phyloP scores from a whole-genome alignment of 2,329 filamentous ascomycete genomes.

The Sporothrix variecibatus region DNA sequence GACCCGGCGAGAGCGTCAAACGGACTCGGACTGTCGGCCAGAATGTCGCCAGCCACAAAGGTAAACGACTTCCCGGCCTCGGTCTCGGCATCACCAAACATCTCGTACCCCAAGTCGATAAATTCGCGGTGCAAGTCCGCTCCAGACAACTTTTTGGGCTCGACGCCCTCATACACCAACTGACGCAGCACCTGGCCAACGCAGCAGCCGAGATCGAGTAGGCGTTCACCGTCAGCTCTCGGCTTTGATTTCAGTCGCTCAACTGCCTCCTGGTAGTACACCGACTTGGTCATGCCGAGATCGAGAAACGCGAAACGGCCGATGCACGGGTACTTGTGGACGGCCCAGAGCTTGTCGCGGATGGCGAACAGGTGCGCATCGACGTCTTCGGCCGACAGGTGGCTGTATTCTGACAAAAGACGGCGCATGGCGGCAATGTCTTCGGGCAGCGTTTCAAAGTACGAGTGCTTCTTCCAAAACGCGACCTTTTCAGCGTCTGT shows the following conservation, averaged over 20 bases:
- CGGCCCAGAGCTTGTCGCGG: conserved; percentile 40
- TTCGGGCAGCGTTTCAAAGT: conserved; percentile 18
- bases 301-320: conserved; percentile 43
- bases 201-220: conserved; percentile 48
- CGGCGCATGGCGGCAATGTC: conserved; percentile 18
- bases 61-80: conserved; percentile 23
- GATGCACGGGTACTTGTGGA: conserved; percentile 43
- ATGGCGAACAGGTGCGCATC: conserved; percentile 30
- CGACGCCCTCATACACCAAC: conserved; percentile 83
- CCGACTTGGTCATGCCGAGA: conserved; percentile 38
- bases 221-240: not conserved
- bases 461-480: conserved; percentile 14
- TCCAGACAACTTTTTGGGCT: conserved; percentile 61
- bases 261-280: conserved; percentile 36
- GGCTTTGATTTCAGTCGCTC: conserved; percentile 29
- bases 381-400: conserved; percentile 30
- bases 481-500: not conserved
- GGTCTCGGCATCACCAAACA: conserved; percentile 36
- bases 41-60: conserved; percentile 36
- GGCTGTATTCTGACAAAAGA: conserved; percentile 33
- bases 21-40: conserved; percentile 28
- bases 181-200: conserved; percentile 53
- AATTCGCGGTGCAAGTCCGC: conserved; percentile 41
- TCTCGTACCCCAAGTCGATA: conserved; percentile 39
- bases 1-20: conserved; percentile 29